These are phyloP conservation scores for Mycosphaerella arachidis DNA, from an alignment of 2,329 filamentous ascomycete genomes.

Conservation along the genomic window DNA sequence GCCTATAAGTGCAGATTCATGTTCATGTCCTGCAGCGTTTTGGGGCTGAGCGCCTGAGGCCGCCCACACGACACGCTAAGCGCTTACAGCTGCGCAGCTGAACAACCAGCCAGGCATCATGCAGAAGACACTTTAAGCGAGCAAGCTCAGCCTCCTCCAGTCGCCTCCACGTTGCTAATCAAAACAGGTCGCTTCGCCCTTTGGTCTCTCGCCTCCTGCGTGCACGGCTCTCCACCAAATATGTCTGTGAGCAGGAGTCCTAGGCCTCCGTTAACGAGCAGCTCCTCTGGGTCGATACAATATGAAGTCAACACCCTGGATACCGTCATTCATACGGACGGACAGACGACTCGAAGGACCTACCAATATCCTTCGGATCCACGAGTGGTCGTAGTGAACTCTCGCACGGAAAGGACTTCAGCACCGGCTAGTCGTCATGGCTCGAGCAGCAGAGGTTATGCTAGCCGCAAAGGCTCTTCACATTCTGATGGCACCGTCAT, in stretches of 20 bases:
- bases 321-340: neutral
- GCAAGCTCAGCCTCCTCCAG: neutral
- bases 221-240: neutral
- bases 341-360: neutral
- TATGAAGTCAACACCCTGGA: neutral
- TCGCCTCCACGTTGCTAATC: neutral
- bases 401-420: neutral
- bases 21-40: neutral
- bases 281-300: neutral
- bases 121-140: neutral
- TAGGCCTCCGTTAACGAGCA: neutral
- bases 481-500: neutral
- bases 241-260: neutral
- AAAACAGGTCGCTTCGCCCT: neutral
- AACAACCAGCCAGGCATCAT: neutral
- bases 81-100: neutral
- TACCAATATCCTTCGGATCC: neutral
- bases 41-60: conserved; percentile 2
- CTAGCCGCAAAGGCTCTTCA: neutral
- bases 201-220: neutral
- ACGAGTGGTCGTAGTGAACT: neutral
- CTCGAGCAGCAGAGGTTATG: neutral
- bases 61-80: neutral
- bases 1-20: neutral
- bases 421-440: neutral